Base-by-base conservation (phyloP, 495 filamentous ascomycete genomes). In the Parmelia sp. region DNA sequence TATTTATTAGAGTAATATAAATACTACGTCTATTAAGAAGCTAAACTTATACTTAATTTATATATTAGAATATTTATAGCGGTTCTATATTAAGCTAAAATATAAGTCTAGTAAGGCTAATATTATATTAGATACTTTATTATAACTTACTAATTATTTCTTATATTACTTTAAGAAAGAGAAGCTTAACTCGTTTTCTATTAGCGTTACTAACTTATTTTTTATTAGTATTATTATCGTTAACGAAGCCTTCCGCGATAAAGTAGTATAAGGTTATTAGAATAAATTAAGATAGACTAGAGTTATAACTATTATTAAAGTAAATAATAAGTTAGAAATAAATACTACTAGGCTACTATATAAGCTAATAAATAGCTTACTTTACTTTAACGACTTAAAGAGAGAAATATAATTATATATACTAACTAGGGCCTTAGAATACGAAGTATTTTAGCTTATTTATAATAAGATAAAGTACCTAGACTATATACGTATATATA, bases 81-180 rank as follows among this genome's bases (percentile, higher is more conserved):
- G 12, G 2, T 65, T 59, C 37, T 25, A 12, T 11, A 42, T 65
- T 44, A 27, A 65, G 23, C 40, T 65, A 1, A 10, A n/a, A 44
- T 49, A 65, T 59, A 65, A 49, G n/a, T 60, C 36, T 7, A 36
- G n/a, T 35, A 65, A 49, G 6, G 27, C 37, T 21, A 59, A 65
- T 27, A 65, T 65, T 10, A 27, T 65, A 39, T 49, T n/a, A 4
- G 11, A 65, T 23, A 12, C 31, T 10, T 4, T 65, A 39, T 47
- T 47, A 47, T 3, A 47, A 23, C 44, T 19, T 23, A 23, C 23
- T 47, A 47, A 44, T 21, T 44, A 44, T 44, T 44, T 19, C 21
- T 21, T 5, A 36, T 36, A 36, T 5, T 36, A 36, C n/a, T n/a
- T n/a, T n/a, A n/a, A n/a, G n/a, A n/a, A n/a, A n/a, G n/a, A n/a